Base-by-base conservation (phyloP, 2,329 filamentous ascomycete genomes). In the Didymella sp. region DNA sequence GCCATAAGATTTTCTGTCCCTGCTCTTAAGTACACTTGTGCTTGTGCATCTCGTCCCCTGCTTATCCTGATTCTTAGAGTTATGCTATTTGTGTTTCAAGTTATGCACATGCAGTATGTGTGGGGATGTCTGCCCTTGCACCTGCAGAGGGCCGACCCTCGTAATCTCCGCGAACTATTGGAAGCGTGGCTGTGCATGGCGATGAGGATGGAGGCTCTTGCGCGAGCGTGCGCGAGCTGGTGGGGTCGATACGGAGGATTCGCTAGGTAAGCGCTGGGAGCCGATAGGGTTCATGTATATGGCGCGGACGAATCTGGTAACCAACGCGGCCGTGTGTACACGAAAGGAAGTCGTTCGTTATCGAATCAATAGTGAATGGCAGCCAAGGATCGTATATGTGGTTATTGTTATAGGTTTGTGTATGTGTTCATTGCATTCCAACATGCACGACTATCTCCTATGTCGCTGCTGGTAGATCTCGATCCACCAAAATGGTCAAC, bases 401-500 rank as follows among this genome's bases (percentile, higher is more conserved):
- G 4, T 12, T 6, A 17, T 6, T 35, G 30, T 12, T 45, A 45
- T 45, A 22, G 3, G 35, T 22, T 38, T 51, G 24, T 57, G 30
- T 51, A 56, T 57, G 38, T 57, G 49, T 51, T 57, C 44, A 46
- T 52, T 57, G 54, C 48, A 57, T 52, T 57, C 44, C 48, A 25
- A 35, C 35, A 41, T 46, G 42, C 48, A 40, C 30, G 37, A 50
- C 53, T 44, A 24, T 44, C 28, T 56, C 47, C 31, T 52, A 44
- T 57, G 38, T 51, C 38, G 35, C 51, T 17, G 35, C 51, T 17
- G 51, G 43, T 54, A 54, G 43, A 54, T 54, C 24, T 38, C 30
- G 17, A 22, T 28, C 54, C 44, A 46, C 54, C 43, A 43, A 52
- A 38, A 40, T 51, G 33, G 25, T 57, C 48, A 57, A 47, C 48